These are phyloP conservation scores for Yamagishiella unicocca DNA, from an alignment of 139 green algal genomes.

Conservation along the genomic window DNA sequence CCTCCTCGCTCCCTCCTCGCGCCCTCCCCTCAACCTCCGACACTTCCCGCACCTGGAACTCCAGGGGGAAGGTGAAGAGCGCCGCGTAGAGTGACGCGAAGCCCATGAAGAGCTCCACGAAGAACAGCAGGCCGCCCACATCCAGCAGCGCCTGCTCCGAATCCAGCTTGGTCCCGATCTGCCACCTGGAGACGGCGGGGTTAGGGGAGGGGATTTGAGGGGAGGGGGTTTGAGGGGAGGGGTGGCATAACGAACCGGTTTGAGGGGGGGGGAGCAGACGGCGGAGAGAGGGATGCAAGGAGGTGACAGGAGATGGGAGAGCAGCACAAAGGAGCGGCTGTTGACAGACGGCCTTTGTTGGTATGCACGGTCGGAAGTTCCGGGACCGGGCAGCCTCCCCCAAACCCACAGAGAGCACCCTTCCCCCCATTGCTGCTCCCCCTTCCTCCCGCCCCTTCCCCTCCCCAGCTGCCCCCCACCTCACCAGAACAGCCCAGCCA, in stretches of 20 bases:
- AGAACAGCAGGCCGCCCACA: constrained; percentile 74
- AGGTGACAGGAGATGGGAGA: too few species aligned
- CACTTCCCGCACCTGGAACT: constrained; percentile 65
- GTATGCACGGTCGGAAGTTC: too few species aligned
- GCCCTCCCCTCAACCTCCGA: background rate
- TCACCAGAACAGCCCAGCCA: constrained; percentile 67
- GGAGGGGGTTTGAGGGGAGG: background rate
- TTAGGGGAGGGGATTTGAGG: background rate
- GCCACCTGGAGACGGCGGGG: constrained; percentile 7
- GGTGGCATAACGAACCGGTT: background rate
- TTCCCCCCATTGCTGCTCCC: too few species aligned
- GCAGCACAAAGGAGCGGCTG: too few species aligned
- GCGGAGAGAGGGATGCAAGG: too few species aligned
- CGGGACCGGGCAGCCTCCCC: too few species aligned
- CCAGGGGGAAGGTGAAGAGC: constrained; percentile 72
- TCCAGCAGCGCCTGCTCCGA: constrained; percentile 46
- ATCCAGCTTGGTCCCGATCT: constrained; percentile 8
- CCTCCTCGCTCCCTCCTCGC: background rate
- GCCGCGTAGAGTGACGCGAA: constrained; percentile 63
- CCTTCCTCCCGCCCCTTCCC: too few species aligned
- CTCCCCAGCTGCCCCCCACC: background rate
- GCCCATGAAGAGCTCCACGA: constrained; percentile 70
- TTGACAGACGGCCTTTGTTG: too few species aligned
- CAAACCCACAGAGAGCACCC: too few species aligned
- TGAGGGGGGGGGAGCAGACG: too few species aligned